Percentiles rank a stretch among this genome's conserved stretches.
phyloP scores from a whole-genome alignment of 75 land plant genomes.

The Picea sitchensis region DNA sequence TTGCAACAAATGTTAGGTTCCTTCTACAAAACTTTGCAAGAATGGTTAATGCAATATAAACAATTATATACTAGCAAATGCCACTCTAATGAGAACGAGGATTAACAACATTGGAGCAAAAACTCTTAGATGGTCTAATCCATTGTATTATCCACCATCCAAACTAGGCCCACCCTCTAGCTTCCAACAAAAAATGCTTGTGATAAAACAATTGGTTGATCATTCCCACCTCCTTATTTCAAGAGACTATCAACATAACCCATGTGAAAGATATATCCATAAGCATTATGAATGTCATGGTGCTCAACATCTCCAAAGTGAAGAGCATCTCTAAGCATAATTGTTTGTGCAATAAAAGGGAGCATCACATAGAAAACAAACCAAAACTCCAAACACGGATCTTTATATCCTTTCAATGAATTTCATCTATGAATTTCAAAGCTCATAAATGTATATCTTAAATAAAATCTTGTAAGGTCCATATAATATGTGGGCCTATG shows the following conservation, averaged over 20 bases:
- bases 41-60: not conserved
- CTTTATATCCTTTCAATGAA: too few relatives aligned
- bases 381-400: not conserved
- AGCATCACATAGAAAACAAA: not conserved
- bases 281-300: slow-evolving; percentile 93
- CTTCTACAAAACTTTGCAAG: not conserved
- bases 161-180: slow-evolving; percentile 87
- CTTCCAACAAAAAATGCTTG: slow-evolving; percentile 91
- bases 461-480: not conserved
- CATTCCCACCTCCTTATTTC: slow-evolving; percentile 72
- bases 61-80: slow-evolving; percentile 60
- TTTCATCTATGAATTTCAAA: too few relatives aligned
- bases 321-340: slow-evolving; percentile 90
- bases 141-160: slow-evolving; percentile 96
- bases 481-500: not conserved
- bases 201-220: slow-evolving; percentile 92
- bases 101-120: slow-evolving; percentile 94
- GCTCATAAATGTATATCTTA: not conserved
- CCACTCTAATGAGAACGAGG: slow-evolving; percentile 82
- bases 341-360: slow-evolving; percentile 34
- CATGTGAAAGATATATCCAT: slow-evolving; percentile 96
- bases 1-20: not conserved
- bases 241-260: slow-evolving; percentile 80
- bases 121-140: slow-evolving; percentile 84
- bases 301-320: slow-evolving; percentile 84